Evolutionary conservation across 257 asterid species (phyloP).

Genomic region (Primulina eburnea): DNA sequence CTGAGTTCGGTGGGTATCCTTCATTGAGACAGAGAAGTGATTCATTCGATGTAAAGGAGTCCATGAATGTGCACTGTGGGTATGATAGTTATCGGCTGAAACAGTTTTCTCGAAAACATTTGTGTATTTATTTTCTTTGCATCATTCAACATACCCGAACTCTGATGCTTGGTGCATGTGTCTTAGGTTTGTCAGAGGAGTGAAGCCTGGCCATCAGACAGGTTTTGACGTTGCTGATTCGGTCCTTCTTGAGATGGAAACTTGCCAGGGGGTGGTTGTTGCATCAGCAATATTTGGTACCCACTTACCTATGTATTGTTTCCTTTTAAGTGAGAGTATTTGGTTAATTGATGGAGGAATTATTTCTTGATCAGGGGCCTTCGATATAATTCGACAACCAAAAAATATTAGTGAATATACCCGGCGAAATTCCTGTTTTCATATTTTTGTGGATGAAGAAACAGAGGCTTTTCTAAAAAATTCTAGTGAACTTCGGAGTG

Average conservation of each 20-base stretch:
- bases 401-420: constrained; percentile 72
- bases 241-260: constrained; percentile 81
- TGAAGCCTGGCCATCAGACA: constrained; percentile 69
- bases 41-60: constrained; percentile 73
- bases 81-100: constrained; percentile 35
- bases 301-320: constrained; percentile 14
- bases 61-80: constrained; percentile 93
- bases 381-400: constrained; percentile 84
- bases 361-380: constrained; percentile 63
- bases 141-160: not conserved
- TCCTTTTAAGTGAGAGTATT: constrained; percentile 10
- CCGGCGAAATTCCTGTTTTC: constrained; percentile 61
- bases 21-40: constrained; percentile 63
- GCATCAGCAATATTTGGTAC: constrained; percentile 95
- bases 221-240: constrained; percentile 80
- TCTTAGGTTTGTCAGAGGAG: constrained; percentile 78
- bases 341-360: constrained; percentile 28
- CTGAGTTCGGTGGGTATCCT: constrained; percentile 90
- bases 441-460: constrained; percentile 83
- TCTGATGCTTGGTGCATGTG: constrained; percentile 10
- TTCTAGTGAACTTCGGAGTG: constrained; percentile 56
- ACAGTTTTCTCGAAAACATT: not conserved
- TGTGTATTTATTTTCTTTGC: not conserved
- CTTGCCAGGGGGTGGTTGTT: constrained; percentile 76
- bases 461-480: constrained; percentile 58